Base-by-base conservation (phyloP, 345 rosid species). In the Brassica nigra region DNA sequence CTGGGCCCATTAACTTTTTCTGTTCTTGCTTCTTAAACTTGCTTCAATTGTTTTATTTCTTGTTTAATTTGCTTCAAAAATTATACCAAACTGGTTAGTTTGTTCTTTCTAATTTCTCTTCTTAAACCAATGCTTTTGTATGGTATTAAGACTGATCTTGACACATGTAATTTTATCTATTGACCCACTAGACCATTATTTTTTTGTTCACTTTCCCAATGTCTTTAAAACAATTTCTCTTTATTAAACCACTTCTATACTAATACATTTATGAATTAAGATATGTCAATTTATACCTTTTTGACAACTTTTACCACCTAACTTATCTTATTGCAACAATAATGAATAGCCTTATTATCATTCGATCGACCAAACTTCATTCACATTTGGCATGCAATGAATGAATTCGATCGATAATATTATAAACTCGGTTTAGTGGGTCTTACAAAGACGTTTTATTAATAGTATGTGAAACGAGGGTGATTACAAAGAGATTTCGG, bases 1-100 rank as follows among this genome's bases (percentile, higher is more conserved):
- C 34, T 68, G 4, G 71, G 78, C 78, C 78, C 83, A 62, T 66
- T 42, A 2, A 30, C 2, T 67, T 63, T 57, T 18, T 58, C 6
- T 58, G n/a, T 28, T 68, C 67, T 16, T 57, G 20, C 4, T 76
- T 30, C 6, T 18, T 55, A 55, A 16, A 20, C 33, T 27, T 55
- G 61, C 68, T 42, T 16, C 62, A 29, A 12, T 59, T 39, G 36
- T 75, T 39, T 58, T 54, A 0, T 33, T 15, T 31, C 11, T 36
- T 15, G 44, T 27, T 65, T 62, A 5, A n/a, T 12, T 71, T 36
- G 9, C 39, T 36, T 36, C 39, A 36, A 36, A 36, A 36, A 18
- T 5, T 6, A 36, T 36, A 36, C 39, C 12, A 9, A 39, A 39
- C 47, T 16, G 27, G 6, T 54, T 39, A 39, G 12, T 39, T 39